Evolutionary conservation across 2,329 filamentous ascomycete species (phyloP).

Genomic region (Phialophora expanda): DNA sequence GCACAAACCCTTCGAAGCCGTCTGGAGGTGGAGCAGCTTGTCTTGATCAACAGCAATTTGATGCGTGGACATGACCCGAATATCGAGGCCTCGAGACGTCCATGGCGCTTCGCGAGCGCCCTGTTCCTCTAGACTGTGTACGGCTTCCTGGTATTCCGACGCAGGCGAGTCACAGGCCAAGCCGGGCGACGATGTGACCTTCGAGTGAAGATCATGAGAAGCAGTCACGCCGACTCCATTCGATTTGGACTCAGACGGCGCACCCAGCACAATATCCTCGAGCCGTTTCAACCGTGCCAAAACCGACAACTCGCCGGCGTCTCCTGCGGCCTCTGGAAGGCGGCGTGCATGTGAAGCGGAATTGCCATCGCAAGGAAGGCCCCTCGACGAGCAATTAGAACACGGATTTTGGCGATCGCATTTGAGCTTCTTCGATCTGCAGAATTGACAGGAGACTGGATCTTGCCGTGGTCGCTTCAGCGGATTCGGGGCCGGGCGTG

Average conservation of each 20-base stretch:
- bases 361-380: slow-evolving; percentile 40
- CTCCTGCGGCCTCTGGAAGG: neutral
- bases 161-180: slow-evolving; percentile 25
- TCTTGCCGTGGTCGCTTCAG: slow-evolving; percentile 43
- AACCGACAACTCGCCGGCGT: slow-evolving; percentile 30
- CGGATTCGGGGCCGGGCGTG: slow-evolving; percentile 19
- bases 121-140: slow-evolving; percentile 29
- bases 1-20: slow-evolving; percentile 23
- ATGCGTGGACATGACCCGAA: slow-evolving; percentile 18
- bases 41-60: slow-evolving; percentile 20
- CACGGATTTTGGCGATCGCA: slow-evolving; percentile 60
- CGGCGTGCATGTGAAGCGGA: slow-evolving; percentile 10
- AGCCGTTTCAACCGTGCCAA: slow-evolving; percentile 34
- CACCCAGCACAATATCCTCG: slow-evolving; percentile 35
- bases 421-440: slow-evolving; percentile 56
- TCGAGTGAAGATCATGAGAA: neutral
- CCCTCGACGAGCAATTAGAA: slow-evolving; percentile 51
- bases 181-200: neutral
- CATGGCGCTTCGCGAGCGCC: slow-evolving; percentile 14
- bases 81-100: slow-evolving; percentile 15
- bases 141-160: slow-evolving; percentile 31
- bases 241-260: slow-evolving; percentile 4
- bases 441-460: slow-evolving; percentile 50
- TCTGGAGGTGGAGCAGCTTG: slow-evolving; percentile 5
- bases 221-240: neutral